Evolutionary conservation across 1,284 basidiomycete species (phyloP).

Genomic region (Ustilago nuda): DNA sequence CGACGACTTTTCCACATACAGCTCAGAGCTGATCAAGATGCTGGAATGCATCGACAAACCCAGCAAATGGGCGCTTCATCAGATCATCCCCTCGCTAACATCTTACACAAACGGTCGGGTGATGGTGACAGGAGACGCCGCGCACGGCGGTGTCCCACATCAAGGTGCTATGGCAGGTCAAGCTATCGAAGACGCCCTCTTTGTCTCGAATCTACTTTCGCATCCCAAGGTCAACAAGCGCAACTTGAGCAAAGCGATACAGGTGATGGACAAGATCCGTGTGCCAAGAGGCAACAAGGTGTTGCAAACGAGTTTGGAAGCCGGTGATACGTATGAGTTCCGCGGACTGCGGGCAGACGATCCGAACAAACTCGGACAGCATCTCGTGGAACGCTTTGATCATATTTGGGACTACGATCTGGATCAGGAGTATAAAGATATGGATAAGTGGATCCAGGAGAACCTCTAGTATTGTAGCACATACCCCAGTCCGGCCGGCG

Average conservation of each 20-base stretch:
- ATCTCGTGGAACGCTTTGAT: constrained; percentile 37
- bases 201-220: constrained; percentile 73
- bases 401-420: constrained; percentile 47
- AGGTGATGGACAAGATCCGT: constrained; percentile 53
- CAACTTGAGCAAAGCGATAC: constrained; percentile 73
- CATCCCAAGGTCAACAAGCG: constrained; percentile 71
- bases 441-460: constrained; percentile 27
- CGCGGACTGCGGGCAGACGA: constrained; percentile 30
- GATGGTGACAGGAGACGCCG: constrained; percentile 76
- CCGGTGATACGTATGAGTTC: constrained; percentile 54
- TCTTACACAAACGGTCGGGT: constrained; percentile 73
- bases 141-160: constrained; percentile 76
- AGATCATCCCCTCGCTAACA: constrained; percentile 72
- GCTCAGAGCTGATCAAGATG: constrained; percentile 72
- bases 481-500: too few species aligned
- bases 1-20: constrained; percentile 73
- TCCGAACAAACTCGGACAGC: constrained; percentile 20
- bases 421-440: constrained; percentile 23
- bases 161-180: constrained; percentile 77
- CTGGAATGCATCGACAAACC: constrained; percentile 72
- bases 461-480: constrained; percentile 7
- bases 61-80: constrained; percentile 76
- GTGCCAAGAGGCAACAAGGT: constrained; percentile 60
- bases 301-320: constrained; percentile 53
- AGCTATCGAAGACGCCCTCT: constrained; percentile 75